A percentile compares a stretch with the other conserved stretches of the same genome.
Conservation (phyloP, 768 basidiomycete genomes). For the Lactifluus echinatus region DNA sequence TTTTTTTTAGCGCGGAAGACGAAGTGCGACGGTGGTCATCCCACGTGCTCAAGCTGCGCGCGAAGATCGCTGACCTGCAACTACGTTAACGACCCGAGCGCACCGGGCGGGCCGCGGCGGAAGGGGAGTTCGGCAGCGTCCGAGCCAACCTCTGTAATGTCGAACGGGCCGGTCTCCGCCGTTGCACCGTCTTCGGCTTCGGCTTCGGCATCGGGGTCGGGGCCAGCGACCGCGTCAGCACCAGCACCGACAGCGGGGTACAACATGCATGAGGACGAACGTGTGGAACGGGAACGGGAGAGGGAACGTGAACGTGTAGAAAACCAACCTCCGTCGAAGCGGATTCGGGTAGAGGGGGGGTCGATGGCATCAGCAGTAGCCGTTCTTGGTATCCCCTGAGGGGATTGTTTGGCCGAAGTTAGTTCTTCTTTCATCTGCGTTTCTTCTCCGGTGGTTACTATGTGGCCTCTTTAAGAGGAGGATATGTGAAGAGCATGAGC, state of each 20-base stretch:
- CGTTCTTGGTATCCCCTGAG: slow-evolving; percentile 17
- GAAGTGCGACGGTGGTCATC: slow-evolving; percentile 82
- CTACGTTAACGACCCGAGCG: slow-evolving; percentile 59
- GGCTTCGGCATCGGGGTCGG: slow-evolving; percentile 9
- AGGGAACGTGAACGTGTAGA: slow-evolving; percentile 8
- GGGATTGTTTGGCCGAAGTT: background rate
- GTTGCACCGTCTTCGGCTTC: too few relatives aligned
- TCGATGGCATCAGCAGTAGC: slow-evolving; percentile 16
- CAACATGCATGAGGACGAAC: slow-evolving; percentile 15
- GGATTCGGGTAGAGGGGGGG: slow-evolving; percentile 19
- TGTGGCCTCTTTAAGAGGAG: background rate
- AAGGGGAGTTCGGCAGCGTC: slow-evolving; percentile 20
- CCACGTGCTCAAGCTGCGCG: slow-evolving; percentile 75
- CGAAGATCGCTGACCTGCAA: slow-evolving; percentile 69
- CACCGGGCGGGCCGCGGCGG: slow-evolving; percentile 19
- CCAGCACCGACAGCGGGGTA: slow-evolving; percentile 16
- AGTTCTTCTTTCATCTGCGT: background rate
- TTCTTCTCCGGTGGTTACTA: background rate
- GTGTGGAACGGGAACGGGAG: slow-evolving; percentile 9
- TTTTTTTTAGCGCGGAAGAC: slow-evolving; percentile 68
- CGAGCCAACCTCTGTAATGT: slow-evolving; percentile 21
- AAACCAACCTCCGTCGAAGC: slow-evolving; percentile 16
- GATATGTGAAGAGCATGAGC: background rate
- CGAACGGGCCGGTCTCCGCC: slow-evolving; percentile 25
- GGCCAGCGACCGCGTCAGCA: background rate